These are phyloP conservation scores for Oryza coarctata DNA, from an alignment of 176 grass and related monocot species.

Conservation along the genomic window DNA sequence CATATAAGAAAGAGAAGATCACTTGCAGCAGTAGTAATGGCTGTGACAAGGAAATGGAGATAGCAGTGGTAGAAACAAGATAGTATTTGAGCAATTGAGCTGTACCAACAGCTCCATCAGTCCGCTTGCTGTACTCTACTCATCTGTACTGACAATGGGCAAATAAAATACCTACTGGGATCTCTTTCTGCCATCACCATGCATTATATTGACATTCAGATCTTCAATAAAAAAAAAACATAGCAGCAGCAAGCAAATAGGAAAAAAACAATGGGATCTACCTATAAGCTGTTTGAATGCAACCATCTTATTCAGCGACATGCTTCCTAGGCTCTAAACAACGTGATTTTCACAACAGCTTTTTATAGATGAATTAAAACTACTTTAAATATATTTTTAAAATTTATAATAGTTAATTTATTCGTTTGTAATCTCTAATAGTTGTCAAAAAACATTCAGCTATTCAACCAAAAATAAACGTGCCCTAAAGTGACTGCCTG, in stretches of 20 bases:
- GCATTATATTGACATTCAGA: background rate
- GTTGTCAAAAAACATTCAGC: no score
- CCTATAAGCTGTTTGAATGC: no score
- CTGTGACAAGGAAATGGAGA: background rate
- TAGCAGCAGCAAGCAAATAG: no score
- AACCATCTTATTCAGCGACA: no score
- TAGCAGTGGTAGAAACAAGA: background rate
- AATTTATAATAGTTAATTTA: no score
- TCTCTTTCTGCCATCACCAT: background rate
- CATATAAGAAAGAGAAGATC: background rate
- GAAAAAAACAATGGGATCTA: background rate
- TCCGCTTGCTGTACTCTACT: conserved; percentile 5
- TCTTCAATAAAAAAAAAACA: background rate
- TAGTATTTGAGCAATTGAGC: background rate
- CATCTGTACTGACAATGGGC: conserved; percentile 17
- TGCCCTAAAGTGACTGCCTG: no score
- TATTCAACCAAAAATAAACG: no score
- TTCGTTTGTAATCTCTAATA: no score
- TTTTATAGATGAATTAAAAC: no score
- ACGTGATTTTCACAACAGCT: no score
- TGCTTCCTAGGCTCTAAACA: no score
- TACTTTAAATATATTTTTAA: no score
- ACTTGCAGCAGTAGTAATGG: conserved; percentile 24
- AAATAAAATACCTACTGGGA: background rate
- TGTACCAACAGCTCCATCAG: conserved; percentile 14